A percentile compares a stretch with the other conserved stretches of the same genome.
Conservation (phyloP, 371 early-diverging fungal genomes). For the Thermomucor indicae-seudaticae region DNA sequence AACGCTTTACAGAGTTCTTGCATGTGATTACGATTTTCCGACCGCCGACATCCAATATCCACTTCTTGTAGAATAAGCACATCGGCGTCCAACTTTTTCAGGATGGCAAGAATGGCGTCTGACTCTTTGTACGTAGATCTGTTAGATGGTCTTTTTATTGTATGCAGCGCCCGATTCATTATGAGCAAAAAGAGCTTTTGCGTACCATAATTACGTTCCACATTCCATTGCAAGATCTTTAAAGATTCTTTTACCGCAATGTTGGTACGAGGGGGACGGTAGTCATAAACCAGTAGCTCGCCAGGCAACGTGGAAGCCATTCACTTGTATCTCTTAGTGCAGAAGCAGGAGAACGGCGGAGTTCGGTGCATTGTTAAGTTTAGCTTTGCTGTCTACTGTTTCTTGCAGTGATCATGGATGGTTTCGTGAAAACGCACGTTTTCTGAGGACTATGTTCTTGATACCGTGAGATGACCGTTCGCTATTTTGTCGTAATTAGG, state of each 20-base stretch:
- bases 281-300: constrained; percentile 48
- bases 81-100: constrained; percentile 62
- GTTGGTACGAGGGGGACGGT: constrained; percentile 13
- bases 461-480: too few relatives aligned
- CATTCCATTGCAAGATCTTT: constrained; percentile 64
- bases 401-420: too few relatives aligned
- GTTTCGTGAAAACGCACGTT: too few relatives aligned
- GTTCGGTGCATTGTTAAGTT: too few relatives aligned
- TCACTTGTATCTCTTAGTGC: not conserved
- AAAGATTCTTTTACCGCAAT: constrained; percentile 4
- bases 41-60: constrained; percentile 69
- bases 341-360: too few relatives aligned
- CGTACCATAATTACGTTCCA: constrained; percentile 67
- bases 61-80: constrained; percentile 67
- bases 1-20: constrained; percentile 49
- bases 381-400: too few relatives aligned
- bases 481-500: too few relatives aligned
- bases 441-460: too few relatives aligned
- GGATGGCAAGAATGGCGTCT: constrained; percentile 48
- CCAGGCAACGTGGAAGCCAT: constrained; percentile 22
- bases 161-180: too few relatives aligned
- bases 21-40: constrained; percentile 60
- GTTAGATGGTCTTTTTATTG: too few relatives aligned
- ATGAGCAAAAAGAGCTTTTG: not conserved
- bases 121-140: constrained; percentile 46